Base-by-base conservation (phyloP, 2,329 filamentous ascomycete genomes). In the Colletotrichum shisoi region DNA sequence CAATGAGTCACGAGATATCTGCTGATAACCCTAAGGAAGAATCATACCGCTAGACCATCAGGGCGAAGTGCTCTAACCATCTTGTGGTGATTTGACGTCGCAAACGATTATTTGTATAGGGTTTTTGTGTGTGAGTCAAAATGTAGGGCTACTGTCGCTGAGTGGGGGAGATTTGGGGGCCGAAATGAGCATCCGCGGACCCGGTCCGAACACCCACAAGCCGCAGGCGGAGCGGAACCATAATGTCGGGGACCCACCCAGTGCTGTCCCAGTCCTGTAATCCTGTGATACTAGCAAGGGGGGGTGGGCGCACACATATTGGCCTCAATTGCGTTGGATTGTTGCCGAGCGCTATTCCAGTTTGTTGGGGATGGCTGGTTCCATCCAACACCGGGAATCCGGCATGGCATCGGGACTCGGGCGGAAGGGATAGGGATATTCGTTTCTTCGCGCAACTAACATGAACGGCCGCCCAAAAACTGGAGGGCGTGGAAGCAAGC, bases 21-120 rank as follows among this genome's bases (percentile, higher is more conserved):
- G 0, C 4, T 0, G 2, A 49, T 8, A 31, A 49, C 57, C 57
- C 45, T 49, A 59, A 59, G 57, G 57, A 44, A 59, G 57, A 59
- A 59, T 49, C 57, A 59, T 59, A 49, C 57, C 57, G 57, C 57
- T 59, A 59, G 57, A 59, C 57, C 57, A 59, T 59, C 57, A 59
- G 57, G 57, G 57, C 57, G n/a, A 8, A 1, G 7, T 24, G 4
- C 17, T 54, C 11, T 3, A 40, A 15, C 1, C 11, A 34, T 40
- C 34, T 27, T 2, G 51, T 4, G 1, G 1, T 3, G 7, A 0
- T 0, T 2, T n/a, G n/a, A n/a, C 8, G 3, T 40, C 13, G 12
- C 0, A 17, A 8, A 21, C 8, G 9, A 54, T 54, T 5, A 40
- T 40, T 1, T 4, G 31, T 1, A 2, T 9, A 13, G 3, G 5